Conservation (phyloP, 192 early-diverging fungal genomes). For the Pilaira anomala region DNA sequence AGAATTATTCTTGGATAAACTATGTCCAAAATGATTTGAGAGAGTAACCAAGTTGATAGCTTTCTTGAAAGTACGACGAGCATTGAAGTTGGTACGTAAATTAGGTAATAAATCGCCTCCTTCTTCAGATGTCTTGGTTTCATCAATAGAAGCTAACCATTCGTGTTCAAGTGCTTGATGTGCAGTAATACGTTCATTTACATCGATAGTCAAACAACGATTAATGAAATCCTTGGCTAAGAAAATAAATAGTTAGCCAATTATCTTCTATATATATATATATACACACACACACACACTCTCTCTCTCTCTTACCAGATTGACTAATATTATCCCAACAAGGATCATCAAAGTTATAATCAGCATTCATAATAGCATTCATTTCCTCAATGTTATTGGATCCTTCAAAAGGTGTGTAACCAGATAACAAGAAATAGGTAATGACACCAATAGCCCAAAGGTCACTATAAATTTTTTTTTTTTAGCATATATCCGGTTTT, state of each 20-base stretch:
- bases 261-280: background rate
- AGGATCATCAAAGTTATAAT: constrained; percentile 61
- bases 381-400: constrained; percentile 51
- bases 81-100: constrained; percentile 66
- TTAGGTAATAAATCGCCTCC: constrained; percentile 54
- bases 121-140: background rate
- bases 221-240: constrained; percentile 71
- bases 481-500: background rate
- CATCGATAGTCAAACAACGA: constrained; percentile 63
- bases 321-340: constrained; percentile 64
- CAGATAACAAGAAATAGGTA: constrained; percentile 73
- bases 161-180: constrained; percentile 70
- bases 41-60: constrained; percentile 49
- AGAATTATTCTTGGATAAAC: constrained; percentile 13
- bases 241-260: background rate
- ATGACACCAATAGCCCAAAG: constrained; percentile 83
- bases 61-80: constrained; percentile 63
- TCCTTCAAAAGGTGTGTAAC: constrained; percentile 71
- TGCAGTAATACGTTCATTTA: constrained; percentile 68
- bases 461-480: constrained; percentile 38
- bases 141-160: constrained; percentile 52
- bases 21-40: constrained; percentile 32
- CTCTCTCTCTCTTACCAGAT: constrained; percentile 26
- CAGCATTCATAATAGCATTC: constrained; percentile 55
- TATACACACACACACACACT: background rate